Evolutionary conservation across 2,329 filamentous ascomycete species (phyloP).

Genomic region (Aspergillus niger): DNA sequence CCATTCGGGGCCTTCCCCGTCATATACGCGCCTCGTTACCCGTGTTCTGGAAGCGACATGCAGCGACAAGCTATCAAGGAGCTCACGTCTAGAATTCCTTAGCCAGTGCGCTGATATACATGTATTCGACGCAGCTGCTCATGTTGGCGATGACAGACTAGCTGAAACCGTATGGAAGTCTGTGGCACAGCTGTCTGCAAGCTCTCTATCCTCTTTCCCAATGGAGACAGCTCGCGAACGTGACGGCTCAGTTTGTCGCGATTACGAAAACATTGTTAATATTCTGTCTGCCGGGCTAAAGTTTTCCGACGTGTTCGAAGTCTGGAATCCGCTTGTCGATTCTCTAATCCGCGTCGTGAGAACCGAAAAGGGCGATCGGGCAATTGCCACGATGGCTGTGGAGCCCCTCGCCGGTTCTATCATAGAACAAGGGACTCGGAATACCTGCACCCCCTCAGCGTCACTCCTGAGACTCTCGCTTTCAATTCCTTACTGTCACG

Average conservation of each 20-base stretch:
- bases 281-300: conserved; percentile 64
- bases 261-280: conserved; percentile 69
- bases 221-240: conserved; percentile 46
- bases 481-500: conserved; percentile 34
- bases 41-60: conserved; percentile 37
- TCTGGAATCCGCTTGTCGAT: conserved; percentile 58
- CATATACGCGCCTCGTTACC: conserved; percentile 34
- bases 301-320: conserved; percentile 30
- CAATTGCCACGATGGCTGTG: conserved; percentile 65
- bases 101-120: conserved; percentile 39
- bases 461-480: conserved; percentile 38
- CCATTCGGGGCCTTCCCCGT: conserved; percentile 22
- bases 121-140: conserved; percentile 17
- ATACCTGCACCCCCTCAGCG: conserved; percentile 39
- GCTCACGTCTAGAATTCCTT: conserved; percentile 41
- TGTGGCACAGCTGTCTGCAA: conserved; percentile 35
- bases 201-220: conserved; percentile 44
- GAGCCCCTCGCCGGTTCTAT: conserved; percentile 68
- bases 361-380: conserved; percentile 67
- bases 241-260: conserved; percentile 59
- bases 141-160: conserved; percentile 14
- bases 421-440: conserved; percentile 30
- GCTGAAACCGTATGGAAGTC: conserved; percentile 39
- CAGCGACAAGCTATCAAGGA: conserved; percentile 36
- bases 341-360: conserved; percentile 59